A percentile compares a stretch with the other conserved stretches of the same genome.
phyloP scores from a whole-genome alignment of 495 filamentous ascomycete genomes.

The Neurospora terricola region DNA sequence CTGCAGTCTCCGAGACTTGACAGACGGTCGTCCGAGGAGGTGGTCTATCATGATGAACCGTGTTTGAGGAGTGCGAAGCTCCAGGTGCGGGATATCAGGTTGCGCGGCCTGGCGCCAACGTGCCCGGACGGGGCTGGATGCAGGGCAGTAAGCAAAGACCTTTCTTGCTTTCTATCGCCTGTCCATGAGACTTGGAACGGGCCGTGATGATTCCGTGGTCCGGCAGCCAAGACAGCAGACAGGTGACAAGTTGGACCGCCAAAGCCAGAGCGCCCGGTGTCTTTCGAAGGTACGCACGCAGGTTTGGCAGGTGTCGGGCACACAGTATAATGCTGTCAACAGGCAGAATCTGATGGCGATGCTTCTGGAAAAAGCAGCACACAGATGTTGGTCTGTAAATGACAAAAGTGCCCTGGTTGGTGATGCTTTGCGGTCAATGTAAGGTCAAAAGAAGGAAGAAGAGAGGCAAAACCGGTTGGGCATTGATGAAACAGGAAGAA shows the following conservation, averaged over 20 bases:
- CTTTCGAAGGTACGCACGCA: background rate
- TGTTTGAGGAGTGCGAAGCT: background rate
- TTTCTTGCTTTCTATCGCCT: background rate
- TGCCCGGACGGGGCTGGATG: background rate
- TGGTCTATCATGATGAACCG: slow-evolving; percentile 57
- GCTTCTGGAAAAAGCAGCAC: background rate
- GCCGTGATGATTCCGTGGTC: background rate
- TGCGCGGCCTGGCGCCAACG: background rate
- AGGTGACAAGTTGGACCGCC: background rate
- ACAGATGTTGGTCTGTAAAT: background rate
- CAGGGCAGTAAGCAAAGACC: background rate
- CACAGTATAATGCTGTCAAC: background rate
- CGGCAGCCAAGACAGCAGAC: background rate
- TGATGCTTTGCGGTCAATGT: background rate
- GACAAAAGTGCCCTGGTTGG: background rate
- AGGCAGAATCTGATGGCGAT: background rate
- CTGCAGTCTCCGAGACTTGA: slow-evolving; percentile 84
- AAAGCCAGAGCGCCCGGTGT: background rate
- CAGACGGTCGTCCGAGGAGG: slow-evolving; percentile 81
- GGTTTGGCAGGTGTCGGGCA: background rate
- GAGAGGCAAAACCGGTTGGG: background rate
- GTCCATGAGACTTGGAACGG: background rate
- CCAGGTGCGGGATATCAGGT: background rate
- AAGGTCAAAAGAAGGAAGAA: background rate
- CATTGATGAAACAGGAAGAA: background rate